These are phyloP conservation scores for Fusarium sublunatum DNA, from an alignment of 2,329 filamentous ascomycete species.

Conservation along the genomic window DNA sequence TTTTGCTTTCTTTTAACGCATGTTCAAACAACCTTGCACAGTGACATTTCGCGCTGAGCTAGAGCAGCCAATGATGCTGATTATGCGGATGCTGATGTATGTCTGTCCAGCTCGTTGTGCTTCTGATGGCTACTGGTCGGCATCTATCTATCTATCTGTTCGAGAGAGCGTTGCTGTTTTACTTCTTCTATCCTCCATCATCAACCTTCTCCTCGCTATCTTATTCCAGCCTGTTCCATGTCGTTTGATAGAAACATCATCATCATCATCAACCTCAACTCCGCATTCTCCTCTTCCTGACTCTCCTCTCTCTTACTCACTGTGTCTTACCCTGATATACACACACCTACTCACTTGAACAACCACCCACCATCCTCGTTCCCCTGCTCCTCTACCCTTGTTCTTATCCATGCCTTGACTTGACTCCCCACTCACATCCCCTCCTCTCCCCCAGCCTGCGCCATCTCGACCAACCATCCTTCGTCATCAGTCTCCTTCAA, in stretches of 20 bases:
- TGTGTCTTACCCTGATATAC: conserved; percentile 32
- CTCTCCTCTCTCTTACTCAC: conserved; percentile 16
- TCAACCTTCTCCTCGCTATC: conserved; percentile 15
- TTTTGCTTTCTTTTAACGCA: conserved; percentile 30
- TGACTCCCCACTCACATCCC: conserved; percentile 30
- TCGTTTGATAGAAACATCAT: conserved; percentile 7
- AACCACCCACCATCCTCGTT: conserved; percentile 30
- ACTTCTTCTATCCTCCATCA: conserved; percentile 10
- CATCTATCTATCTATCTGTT: too few relatives aligned
- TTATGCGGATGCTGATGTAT: conserved; percentile 23
- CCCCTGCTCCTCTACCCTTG: conserved; percentile 38
- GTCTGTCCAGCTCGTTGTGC: neutral
- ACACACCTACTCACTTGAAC: conserved; percentile 18
- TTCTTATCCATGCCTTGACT: conserved; percentile 36
- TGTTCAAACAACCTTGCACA: conserved; percentile 29
- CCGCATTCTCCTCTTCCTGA: conserved; percentile 11
- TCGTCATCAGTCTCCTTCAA: conserved; percentile 50
- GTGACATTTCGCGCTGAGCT: conserved; percentile 31
- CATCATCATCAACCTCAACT: conserved; percentile 28
- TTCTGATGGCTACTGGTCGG: too few relatives aligned
- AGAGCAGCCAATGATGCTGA: conserved; percentile 29
- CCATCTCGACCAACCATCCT: conserved; percentile 51
- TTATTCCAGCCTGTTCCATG: conserved; percentile 14
- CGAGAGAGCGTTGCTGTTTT: conserved; percentile 2
- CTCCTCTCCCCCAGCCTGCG: conserved; percentile 41